Evolutionary conservation across 805 yeast genomes (phyloP).

Genomic region (Saccharomyces kudriavzevii): DNA sequence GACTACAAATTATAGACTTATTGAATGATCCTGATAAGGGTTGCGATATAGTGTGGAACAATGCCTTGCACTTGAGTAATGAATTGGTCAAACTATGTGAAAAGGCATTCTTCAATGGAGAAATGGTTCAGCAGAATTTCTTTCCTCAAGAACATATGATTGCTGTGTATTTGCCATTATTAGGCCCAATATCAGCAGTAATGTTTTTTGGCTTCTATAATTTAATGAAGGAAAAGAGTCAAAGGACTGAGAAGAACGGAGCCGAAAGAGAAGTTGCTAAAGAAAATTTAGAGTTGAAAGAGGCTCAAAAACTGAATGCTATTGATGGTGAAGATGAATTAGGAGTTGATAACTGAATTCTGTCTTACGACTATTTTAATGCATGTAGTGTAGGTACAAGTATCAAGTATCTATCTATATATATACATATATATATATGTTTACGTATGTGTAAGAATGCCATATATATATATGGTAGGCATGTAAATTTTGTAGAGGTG

Average conservation of each 20-base stretch:
- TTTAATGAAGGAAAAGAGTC: conserved; percentile 32
- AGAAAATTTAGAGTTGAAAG: conserved; percentile 1
- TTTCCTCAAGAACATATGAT: conserved; percentile 94
- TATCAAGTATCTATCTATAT: conserved; percentile 44
- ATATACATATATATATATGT: conserved; percentile 32
- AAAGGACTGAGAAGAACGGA: not conserved
- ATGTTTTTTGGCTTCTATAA: conserved; percentile 44
- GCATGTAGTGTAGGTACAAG: not conserved
- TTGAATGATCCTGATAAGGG: conserved; percentile 26
- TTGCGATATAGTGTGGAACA: conserved; percentile 33
- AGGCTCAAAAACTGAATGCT: conserved; percentile 4
- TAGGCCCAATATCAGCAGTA: conserved; percentile 80
- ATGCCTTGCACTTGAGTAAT: conserved; percentile 55
- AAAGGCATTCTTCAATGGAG: conserved; percentile 82
- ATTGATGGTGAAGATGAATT: conserved; percentile 4
- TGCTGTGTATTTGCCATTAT: conserved; percentile 84
- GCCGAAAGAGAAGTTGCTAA: not conserved
- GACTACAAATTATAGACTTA: conserved; percentile 25
- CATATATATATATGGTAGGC: not conserved
- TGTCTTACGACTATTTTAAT: not conserved
- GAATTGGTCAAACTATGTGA: conserved; percentile 32
- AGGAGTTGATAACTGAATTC: not conserved
- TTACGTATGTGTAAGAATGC: not conserved
- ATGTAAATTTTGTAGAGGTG: too few species aligned
- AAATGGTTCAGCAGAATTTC: conserved; percentile 90